Conservation (phyloP, 1,284 basidiomycete species). For the Inonotus obliquus region DNA sequence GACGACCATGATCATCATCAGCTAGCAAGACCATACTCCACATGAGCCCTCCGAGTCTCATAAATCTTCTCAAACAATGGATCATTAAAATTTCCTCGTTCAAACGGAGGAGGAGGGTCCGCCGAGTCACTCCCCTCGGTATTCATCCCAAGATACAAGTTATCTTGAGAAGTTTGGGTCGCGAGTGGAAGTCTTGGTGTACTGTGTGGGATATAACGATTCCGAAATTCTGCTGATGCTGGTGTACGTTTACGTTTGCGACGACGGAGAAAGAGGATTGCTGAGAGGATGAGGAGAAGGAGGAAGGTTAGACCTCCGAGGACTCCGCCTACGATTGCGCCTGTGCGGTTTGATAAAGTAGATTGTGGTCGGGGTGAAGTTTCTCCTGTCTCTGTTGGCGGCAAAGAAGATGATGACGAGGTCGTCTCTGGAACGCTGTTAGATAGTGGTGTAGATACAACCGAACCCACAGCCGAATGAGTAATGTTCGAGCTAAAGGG, state of each 20-base stretch:
- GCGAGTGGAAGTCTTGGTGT: background rate
- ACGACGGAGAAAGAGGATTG: conserved; percentile 32
- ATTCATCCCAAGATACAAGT: background rate
- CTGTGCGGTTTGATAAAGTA: conserved; percentile 23
- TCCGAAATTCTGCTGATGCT: conserved; percentile 45
- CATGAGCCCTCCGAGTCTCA: conserved; percentile 2
- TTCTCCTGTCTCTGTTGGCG: too few species aligned
- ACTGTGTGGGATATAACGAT: background rate
- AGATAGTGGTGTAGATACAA: too few species aligned
- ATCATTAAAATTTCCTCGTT: conserved; percentile 4
- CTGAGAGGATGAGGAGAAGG: conserved; percentile 25
- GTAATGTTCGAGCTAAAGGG: background rate
- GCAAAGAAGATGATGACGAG: too few species aligned
- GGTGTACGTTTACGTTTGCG: conserved; percentile 35
- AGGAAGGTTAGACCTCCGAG: conserved; percentile 35
- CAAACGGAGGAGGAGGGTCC: conserved; percentile 7
- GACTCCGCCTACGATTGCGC: conserved; percentile 39
- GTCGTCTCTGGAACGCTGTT: too few species aligned
- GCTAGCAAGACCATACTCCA: conserved; percentile 2
- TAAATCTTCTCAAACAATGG: conserved; percentile 13
- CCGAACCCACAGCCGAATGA: too few species aligned
- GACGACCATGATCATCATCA: background rate
- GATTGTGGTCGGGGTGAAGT: too few species aligned
- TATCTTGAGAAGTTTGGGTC: background rate
- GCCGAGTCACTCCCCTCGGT: background rate